Conservation (phyloP, 1,284 basidiomycete species). For the Neotropicomus parvogracilis region DNA sequence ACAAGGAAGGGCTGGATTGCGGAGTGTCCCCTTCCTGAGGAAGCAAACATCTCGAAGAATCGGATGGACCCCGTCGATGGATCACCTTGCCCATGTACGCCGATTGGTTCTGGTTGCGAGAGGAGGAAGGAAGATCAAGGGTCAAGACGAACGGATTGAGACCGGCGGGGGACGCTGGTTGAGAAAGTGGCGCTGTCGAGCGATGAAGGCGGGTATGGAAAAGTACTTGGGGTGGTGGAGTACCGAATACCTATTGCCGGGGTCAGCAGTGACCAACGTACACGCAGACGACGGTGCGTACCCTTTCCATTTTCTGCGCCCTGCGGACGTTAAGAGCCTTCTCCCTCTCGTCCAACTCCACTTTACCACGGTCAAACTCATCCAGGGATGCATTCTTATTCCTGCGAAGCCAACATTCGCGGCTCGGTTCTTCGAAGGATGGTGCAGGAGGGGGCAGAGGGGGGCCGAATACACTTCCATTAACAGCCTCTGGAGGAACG, state of each 20-base stretch:
- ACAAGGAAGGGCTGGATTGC: conserved; percentile 23
- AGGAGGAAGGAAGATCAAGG: conserved; percentile 20
- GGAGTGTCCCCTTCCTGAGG: conserved; percentile 25
- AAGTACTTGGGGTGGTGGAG: conserved; percentile 69
- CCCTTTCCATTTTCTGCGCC: conserved; percentile 83
- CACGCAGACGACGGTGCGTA: conserved; percentile 30
- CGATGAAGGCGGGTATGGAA: conserved; percentile 55
- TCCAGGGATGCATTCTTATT: conserved; percentile 42
- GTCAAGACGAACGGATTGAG: conserved; percentile 19
- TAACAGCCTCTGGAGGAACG: conserved; percentile 65
- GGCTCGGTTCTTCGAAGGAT: conserved; percentile 18
- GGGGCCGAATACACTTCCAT: conserved; percentile 44
- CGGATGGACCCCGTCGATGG: conserved; percentile 49
- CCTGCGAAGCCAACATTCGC: conserved; percentile 11
- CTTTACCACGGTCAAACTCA: conserved; percentile 59
- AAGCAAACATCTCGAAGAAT: conserved; percentile 52
- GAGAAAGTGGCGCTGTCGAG: conserved; percentile 19
- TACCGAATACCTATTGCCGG: conserved; percentile 64
- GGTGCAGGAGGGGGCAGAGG: conserved; percentile 42
- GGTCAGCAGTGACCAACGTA: conserved; percentile 7
- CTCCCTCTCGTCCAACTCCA: conserved; percentile 63
- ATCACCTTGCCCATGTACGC: conserved; percentile 45
- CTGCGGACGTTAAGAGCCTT: conserved; percentile 74
- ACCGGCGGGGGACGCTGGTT: conserved; percentile 21
- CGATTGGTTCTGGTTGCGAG: conserved; percentile 47